Base-by-base conservation (phyloP, 176 grass and related monocot genomes). In the Triticum turgidum region DNA sequence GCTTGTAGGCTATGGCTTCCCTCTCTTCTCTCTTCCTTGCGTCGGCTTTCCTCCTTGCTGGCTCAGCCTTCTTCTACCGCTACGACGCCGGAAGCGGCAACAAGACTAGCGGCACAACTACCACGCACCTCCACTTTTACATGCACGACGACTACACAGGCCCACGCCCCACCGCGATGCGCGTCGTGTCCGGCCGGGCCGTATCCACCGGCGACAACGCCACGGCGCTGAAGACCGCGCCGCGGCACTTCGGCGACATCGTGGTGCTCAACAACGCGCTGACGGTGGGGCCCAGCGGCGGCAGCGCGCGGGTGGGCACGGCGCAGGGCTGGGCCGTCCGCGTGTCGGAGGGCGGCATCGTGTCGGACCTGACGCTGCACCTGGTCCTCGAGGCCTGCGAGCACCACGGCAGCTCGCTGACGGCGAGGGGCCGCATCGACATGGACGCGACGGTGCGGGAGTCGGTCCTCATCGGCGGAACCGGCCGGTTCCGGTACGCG, bases 391-490 rank as follows among this genome's bases (percentile, higher is more conserved):
- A 85, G 10, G 86, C 78, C 63, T 89, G 89, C 20, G 65, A 87
- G 78, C 84, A 87, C 64, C 58, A 69, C 0, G 91, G 89, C 11
- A 96, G 89, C 81, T 86, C 87, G 5, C 24, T 96, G 2, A 80
- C 73, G 4, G 82, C 35, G 67, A 84, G 35, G 35, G 82, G 91
- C 6, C 88, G 87, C 42, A 87, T 93, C 37, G 79, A 88, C 52
- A 20, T 93, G 91, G 85, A 77, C 51, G 20, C 7, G 0, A 22
- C 32, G 21, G 85, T 90, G 67, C 39, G 84, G 5, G 94, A 96
- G 89, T 86, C 85, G 27, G 67, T 89, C 52, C 54, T 96, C 54
- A 5, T 96, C 58, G 91, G 91, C 38, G 94, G 91, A 41, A 93
- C 91, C 3, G 79, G 91, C 0, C 62, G 54, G 6, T 96, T 96